A percentile compares a stretch with the other conserved stretches of the same genome.
phyloP scores from a whole-genome alignment of 306 rosid species.

The Pyrus betulifolia region DNA sequence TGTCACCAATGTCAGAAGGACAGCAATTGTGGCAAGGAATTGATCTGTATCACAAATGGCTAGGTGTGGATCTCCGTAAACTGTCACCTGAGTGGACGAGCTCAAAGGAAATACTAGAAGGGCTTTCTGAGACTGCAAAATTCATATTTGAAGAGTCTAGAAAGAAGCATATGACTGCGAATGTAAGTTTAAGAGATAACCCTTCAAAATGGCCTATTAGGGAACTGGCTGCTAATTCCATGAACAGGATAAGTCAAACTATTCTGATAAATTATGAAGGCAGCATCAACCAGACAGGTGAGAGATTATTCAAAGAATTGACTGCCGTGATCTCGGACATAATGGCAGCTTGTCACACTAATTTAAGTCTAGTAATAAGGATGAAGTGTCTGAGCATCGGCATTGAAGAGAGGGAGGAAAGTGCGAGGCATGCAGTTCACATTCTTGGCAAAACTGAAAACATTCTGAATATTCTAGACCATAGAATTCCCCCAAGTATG shows the following conservation, averaged over 20 bases:
- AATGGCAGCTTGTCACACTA: constrained; percentile 66
- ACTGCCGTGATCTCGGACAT: constrained; percentile 48
- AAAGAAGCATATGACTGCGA: background rate
- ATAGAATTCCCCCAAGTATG: constrained; percentile 24
- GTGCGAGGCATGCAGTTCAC: constrained; percentile 54
- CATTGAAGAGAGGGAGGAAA: constrained; percentile 68
- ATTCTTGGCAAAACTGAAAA: constrained; percentile 53
- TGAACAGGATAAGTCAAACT: constrained; percentile 66
- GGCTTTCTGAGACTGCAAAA: constrained; percentile 49
- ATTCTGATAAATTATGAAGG: constrained; percentile 32
- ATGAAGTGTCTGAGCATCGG: constrained; percentile 33
- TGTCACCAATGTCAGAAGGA: constrained; percentile 32
- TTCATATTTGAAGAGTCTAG: constrained; percentile 27
- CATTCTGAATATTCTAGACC: constrained; percentile 49
- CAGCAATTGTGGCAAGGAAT: constrained; percentile 72
- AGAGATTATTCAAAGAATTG: constrained; percentile 35
- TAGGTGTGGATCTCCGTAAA: constrained; percentile 52
- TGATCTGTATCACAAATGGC: constrained; percentile 70
- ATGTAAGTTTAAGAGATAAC: constrained; percentile 24
- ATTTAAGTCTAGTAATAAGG: constrained; percentile 43
- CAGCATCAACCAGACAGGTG: constrained; percentile 4
- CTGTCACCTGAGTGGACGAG: constrained; percentile 36
- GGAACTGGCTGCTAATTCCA: constrained; percentile 54
- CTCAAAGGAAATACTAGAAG: constrained; percentile 43
- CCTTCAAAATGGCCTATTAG: constrained; percentile 63